These are phyloP conservation scores for Chlorophyllum brunneum DNA, from an alignment of 768 basidiomycete genomes.

Conservation along the genomic window DNA sequence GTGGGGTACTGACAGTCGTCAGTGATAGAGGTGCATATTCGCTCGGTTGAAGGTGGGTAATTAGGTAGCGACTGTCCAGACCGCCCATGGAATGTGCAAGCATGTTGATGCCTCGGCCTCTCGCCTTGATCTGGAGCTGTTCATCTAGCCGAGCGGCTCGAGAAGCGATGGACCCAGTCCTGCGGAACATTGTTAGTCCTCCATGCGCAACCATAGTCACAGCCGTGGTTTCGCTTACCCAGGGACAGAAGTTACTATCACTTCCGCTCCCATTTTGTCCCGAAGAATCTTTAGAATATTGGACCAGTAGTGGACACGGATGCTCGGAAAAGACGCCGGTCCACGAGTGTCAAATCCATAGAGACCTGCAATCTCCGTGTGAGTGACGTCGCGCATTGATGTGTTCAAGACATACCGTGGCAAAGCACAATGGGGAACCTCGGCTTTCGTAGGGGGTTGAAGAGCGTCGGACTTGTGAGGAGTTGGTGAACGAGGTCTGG, in stretches of 20 bases:
- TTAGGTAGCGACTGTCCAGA: slow-evolving; percentile 89
- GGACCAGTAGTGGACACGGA: slow-evolving; percentile 93
- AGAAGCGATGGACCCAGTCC: slow-evolving; percentile 85
- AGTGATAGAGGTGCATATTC: slow-evolving; percentile 86
- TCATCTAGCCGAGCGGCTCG: slow-evolving; percentile 75
- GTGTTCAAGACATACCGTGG: slow-evolving; percentile 60
- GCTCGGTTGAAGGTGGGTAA: slow-evolving; percentile 76
- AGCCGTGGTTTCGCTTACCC: slow-evolving; percentile 51
- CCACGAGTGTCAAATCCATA: slow-evolving; percentile 95
- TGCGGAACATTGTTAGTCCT: slow-evolving; percentile 28
- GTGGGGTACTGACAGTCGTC: slow-evolving; percentile 89
- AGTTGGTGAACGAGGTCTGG: slow-evolving; percentile 63
- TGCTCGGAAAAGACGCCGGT: slow-evolving; percentile 73
- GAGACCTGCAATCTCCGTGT: slow-evolving; percentile 48
- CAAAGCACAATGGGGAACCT: slow-evolving; percentile 93
- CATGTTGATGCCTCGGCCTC: slow-evolving; percentile 84
- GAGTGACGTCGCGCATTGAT: neutral
- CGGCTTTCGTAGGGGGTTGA: slow-evolving; percentile 73
- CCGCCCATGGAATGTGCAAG: slow-evolving; percentile 99
- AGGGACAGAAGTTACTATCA: slow-evolving; percentile 94
- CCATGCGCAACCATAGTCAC: neutral
- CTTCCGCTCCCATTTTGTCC: slow-evolving; percentile 82
- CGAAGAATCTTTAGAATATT: slow-evolving; percentile 80
- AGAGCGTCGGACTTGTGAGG: slow-evolving; percentile 73
- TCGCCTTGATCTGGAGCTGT: slow-evolving; percentile 60